Evolutionary conservation across 2,329 filamentous ascomycete genomes (phyloP), one percentile per base, ranked within the genome.

Genomic region (Alternaria atra): DNA sequence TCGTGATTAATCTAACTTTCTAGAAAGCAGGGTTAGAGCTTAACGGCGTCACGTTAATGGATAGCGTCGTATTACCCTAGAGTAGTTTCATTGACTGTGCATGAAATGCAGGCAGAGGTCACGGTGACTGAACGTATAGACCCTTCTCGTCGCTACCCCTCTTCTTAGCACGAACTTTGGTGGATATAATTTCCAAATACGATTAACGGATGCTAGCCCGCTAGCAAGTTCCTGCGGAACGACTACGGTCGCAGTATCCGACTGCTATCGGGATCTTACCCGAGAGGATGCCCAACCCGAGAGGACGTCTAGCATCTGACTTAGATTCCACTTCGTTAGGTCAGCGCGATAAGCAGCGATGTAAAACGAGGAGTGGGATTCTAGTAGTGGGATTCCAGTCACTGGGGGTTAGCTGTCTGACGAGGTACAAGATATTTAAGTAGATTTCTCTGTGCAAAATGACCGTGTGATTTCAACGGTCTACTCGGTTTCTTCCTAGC

Each of bases 131-230:
- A 66, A 58, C 40, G 20, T 50, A 59, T 29, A 67, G 66, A 63
- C 69, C 55, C 61, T 67, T 68, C 67, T 71, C 56, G 65, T 66
- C 61, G 39, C 53, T 67, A 61, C 69, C 69, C 70, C 70, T 71
- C 70, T 61, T 61, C 55, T 58, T 67, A 62, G 71, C 68, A 71
- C 68, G 67, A 65, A 63, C 69, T 67, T 55, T 55, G 46, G 67
- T 73, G 71, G 71, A 72, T 73, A 62, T 59, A 63, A 72, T 73
- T 66, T 72, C 71, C 71, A 52, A 65, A 69, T 70, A 56, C 63
- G 71, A 69, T 67, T 63, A 71, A 68, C 55, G 42, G 64, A 71
- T 58, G 62, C 65, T 60, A 68, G 55, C 56, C 63, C 50, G 63
- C 61, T 67, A 65, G 51, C 55, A 59, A 55, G 42, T 30, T 57